phyloP scores from a whole-genome alignment of 306 rosid species.

The Datisca glomerata region DNA sequence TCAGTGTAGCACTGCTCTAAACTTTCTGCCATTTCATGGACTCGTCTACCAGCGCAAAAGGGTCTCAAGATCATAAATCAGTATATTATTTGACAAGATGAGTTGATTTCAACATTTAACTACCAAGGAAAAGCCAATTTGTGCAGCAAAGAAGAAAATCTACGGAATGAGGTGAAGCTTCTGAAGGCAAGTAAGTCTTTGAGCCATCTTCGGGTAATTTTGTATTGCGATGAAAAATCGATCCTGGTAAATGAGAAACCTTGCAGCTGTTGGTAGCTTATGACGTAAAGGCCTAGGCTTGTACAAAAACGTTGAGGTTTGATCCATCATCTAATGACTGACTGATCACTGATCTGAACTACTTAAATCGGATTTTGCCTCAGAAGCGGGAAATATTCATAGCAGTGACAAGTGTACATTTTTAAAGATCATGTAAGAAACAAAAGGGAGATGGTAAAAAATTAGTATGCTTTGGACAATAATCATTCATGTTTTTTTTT shows the following conservation, averaged over 20 bases:
- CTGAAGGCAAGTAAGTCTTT: neutral
- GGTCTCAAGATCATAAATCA: neutral
- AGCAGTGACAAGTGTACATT: neutral
- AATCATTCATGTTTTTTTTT: no score
- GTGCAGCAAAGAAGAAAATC: neutral
- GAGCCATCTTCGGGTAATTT: no score
- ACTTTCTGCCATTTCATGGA: constrained; percentile 4
- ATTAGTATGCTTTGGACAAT: constrained; percentile 2
- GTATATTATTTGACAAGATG: neutral
- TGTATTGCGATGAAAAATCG: neutral
- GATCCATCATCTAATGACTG: no score
- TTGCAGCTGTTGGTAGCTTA: constrained; percentile 3
- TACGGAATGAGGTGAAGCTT: neutral
- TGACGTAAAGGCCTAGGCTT: constrained; percentile 6
- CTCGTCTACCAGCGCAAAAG: constrained; percentile 4
- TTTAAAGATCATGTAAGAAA: neutral
- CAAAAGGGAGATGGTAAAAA: constrained; percentile 6
- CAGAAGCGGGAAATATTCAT: neutral
- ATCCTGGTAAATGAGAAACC: constrained; percentile 5
- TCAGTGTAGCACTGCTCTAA: no score
- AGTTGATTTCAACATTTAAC: neutral
- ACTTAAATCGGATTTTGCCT: constrained; percentile 1
- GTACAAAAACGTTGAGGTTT: constrained; percentile 8
- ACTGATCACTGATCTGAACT: no score
- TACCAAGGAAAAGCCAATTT: neutral